These are phyloP conservation scores for Magnusiomyces magnusii DNA, from an alignment of 1,139 yeast species.

Conservation along the genomic window DNA sequence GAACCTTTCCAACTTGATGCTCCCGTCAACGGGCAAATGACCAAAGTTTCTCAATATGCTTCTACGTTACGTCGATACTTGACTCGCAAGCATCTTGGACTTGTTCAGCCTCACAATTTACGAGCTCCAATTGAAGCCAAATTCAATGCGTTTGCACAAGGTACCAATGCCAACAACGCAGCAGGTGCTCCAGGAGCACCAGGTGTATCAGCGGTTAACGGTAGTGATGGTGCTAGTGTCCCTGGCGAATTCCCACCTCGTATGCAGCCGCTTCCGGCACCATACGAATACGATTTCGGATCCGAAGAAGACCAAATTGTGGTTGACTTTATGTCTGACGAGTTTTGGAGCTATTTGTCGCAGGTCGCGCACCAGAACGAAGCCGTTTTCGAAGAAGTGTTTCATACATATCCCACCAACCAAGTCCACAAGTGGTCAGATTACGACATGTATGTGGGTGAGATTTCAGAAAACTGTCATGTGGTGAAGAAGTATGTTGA, in stretches of 20 bases:
- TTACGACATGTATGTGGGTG: constrained; percentile 10
- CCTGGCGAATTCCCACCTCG: constrained; percentile 7
- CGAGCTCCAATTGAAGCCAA: constrained; percentile 11
- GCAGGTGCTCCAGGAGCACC: not conserved
- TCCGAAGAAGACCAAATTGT: constrained; percentile 17
- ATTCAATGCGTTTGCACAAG: not conserved
- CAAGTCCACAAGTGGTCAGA: constrained; percentile 16
- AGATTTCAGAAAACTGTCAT: constrained; percentile 16
- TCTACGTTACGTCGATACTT: constrained; percentile 18
- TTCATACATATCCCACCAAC: constrained; percentile 18
- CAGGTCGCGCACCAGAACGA: constrained; percentile 13
- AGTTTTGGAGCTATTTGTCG: constrained; percentile 16
- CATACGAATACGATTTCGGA: constrained; percentile 18
- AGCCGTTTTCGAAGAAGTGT: constrained; percentile 18
- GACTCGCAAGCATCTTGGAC: constrained; percentile 18
- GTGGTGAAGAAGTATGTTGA: constrained; percentile 12
- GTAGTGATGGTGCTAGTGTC: too few species aligned
- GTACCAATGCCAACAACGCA: not conserved
- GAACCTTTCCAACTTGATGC: constrained; percentile 13
- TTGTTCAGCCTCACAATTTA: constrained; percentile 14
- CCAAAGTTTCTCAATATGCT: constrained; percentile 15
- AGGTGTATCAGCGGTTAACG: too few species aligned
- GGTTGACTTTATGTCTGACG: constrained; percentile 18
- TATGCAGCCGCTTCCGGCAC: constrained; percentile 16
- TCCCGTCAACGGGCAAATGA: constrained; percentile 11